Evolutionary conservation across 2,329 filamentous ascomycete genomes (phyloP), one percentile per base, ranked within the genome.

Genomic region (Niveomyces coronatus): DNA sequence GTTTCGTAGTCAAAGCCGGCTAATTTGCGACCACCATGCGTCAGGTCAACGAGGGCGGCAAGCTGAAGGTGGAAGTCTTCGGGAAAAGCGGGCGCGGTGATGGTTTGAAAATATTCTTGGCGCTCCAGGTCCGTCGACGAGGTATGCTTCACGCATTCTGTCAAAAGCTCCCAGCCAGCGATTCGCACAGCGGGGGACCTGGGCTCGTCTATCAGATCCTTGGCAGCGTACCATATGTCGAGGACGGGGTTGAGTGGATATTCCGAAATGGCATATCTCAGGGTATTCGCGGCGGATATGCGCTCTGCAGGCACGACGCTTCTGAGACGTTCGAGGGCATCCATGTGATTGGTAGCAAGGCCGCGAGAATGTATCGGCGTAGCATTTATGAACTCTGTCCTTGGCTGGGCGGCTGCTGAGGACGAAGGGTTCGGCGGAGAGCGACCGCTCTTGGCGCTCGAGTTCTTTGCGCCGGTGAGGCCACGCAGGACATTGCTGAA

Each of bases 61-160:
- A 83, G 68, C 53, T 82, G 79, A 5, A 80, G 57, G 50, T 78
- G 68, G 45, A 82, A 82, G 51, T 83, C 79, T 26, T 80, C 74
- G 1, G 70, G 63, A 44, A 71, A 66, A 19, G 69, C 69, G 9
- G 67, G 60, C 6, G 66, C 65, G 10, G 74, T 71, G 23, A 84
- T 61, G 0, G 76, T 75, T 45, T 71, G 65, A 48, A 82, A 84
- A 49, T 76, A 81, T 45, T 78, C 74, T 45, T 71, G 68, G 33
- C 79, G 70, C 54, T 83, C 79, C 20, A 81, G 65, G 46, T 79
- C 75, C n/a, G 76, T 79, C 5, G 76, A 74, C 5, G 70, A 67
- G 5, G 66, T 57, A 51, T 81, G 72, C 49, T 76, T 74, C 40
- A 75, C 76, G 49, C 78, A 83, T 49, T 79, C 76, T 18, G 70